Evolutionary conservation across 2,329 filamentous ascomycete genomes (phyloP), one percentile per base, ranked within the genome.

Genomic region (Cordyceps fumosorosea): DNA sequence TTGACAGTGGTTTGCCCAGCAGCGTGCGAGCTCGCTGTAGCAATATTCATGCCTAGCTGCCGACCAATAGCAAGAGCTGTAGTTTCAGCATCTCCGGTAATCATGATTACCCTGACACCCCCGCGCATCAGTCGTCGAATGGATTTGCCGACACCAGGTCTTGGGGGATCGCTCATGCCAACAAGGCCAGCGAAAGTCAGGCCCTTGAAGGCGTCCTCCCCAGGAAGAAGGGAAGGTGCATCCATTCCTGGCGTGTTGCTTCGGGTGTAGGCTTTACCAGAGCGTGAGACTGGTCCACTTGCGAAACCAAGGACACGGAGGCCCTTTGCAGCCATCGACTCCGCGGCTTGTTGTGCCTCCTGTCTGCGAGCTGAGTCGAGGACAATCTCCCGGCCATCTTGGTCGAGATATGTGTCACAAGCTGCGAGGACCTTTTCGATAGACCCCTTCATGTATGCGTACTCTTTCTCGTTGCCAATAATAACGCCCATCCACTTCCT

Each of bases 401-500:
- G 86, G 16, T 90, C 91, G 59, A 98, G 79, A 72, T 96, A 99
- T 0, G 90, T 95, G 75, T 97, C 93, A 71, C 93, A 99, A 56
- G 90, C 86, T 62, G 86, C 86, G 6, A 99, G 78, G 24, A 99
- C 84, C 73, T 88, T 89, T 74, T 99, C 95, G 47, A 98, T 81
- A 40, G 95, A 91, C 37, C 95, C 96, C 73, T 99, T 99, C 78
- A 98, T 90, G 73, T 98, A 99, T 0, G 91, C 93, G 66, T 91
- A 87, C 69, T 96, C 90, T 64, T 87, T 86, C 44, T 89, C 87
- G 60, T 79, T 81, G 50, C 86, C 86, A 67, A 97, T 90, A 2
- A 92, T 89, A 32, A 97, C 93, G 40, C 96, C 96, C 96, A 99
- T 99, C 93, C 93, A 99, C 75, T 99, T 99, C 62, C 93, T 85